phyloP scores from a whole-genome alignment of 441 rosid genomes.

The Euphorbia celastroides region DNA sequence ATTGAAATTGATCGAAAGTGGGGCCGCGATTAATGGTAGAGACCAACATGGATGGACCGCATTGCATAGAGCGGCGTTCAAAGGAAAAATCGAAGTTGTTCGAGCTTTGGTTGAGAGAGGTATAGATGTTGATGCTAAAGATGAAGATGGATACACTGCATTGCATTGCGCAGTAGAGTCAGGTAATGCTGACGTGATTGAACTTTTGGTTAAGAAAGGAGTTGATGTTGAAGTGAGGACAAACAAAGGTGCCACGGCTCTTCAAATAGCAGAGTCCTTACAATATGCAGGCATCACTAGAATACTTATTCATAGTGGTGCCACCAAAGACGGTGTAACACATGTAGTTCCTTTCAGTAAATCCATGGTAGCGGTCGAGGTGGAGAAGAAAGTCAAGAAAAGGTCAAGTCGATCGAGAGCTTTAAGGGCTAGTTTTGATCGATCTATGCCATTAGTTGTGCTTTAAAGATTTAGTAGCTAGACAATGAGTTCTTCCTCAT shows the following conservation, averaged over 20 bases:
- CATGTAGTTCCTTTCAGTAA: slow-evolving; percentile 9
- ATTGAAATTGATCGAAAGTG: slow-evolving; percentile 33
- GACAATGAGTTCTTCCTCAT: not conserved
- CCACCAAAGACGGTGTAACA: slow-evolving; percentile 25
- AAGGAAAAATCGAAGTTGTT: slow-evolving; percentile 39
- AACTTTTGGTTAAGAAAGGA: slow-evolving; percentile 49
- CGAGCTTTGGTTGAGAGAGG: slow-evolving; percentile 45
- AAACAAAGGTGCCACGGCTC: slow-evolving; percentile 33
- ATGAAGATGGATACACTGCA: slow-evolving; percentile 62
- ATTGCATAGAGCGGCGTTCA: slow-evolving; percentile 54
- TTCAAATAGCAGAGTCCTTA: slow-evolving; percentile 52
- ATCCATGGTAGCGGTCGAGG: slow-evolving; percentile 13
- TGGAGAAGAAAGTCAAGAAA: slow-evolving; percentile 29
- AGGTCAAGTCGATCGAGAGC: slow-evolving; percentile 24
- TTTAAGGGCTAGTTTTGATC: slow-evolving; percentile 35
- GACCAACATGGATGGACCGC: slow-evolving; percentile 74
- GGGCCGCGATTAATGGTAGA: slow-evolving; percentile 43
- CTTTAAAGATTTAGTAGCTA: slow-evolving; percentile 8
- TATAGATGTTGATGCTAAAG: slow-evolving; percentile 45
- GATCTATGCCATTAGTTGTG: slow-evolving; percentile 35
- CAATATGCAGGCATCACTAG: slow-evolving; percentile 48
- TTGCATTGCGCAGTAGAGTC: slow-evolving; percentile 59
- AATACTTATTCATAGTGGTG: slow-evolving; percentile 37
- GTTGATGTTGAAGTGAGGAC: slow-evolving; percentile 51
- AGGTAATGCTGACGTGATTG: slow-evolving; percentile 44